These are phyloP conservation scores for Pholiota conissans DNA, from an alignment of 768 basidiomycete genomes.

Conservation along the genomic window DNA sequence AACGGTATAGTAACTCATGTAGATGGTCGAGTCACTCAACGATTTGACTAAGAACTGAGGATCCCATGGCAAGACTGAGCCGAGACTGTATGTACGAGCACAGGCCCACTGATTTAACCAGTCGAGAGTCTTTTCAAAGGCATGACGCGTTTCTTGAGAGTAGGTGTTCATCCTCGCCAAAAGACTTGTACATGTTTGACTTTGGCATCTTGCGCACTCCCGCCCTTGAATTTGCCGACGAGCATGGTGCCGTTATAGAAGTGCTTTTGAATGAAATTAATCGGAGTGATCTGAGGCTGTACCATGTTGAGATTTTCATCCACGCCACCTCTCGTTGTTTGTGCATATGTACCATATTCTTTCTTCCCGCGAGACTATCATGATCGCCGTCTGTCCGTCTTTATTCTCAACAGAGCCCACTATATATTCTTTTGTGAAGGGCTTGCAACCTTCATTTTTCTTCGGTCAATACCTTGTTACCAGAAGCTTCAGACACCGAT, in stretches of 20 bases:
- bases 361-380: no score
- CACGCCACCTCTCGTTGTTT: no score
- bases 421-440: no score
- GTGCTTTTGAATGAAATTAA: no score
- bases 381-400: no score
- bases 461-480: no score
- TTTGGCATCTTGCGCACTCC: constrained; percentile 79
- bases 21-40: constrained; percentile 95
- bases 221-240: constrained; percentile 88
- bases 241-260: constrained; percentile 94
- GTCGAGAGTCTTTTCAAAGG: constrained; percentile 85
- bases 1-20: constrained; percentile 98
- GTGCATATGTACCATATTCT: no score
- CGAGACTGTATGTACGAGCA: constrained; percentile 95
- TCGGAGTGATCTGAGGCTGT: no score
- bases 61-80: constrained; percentile 96
- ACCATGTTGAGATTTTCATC: no score
- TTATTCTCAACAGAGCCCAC: no score
- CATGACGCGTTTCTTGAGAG: constrained; percentile 87
- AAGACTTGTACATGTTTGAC: constrained; percentile 44
- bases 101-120: constrained; percentile 99
- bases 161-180: constrained; percentile 89
- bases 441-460: no score
- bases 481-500: no score
- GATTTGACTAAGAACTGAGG: constrained; percentile 95